phyloP scores from a whole-genome alignment of 345 rosid genomes.

The Eucalyptus sp. region DNA sequence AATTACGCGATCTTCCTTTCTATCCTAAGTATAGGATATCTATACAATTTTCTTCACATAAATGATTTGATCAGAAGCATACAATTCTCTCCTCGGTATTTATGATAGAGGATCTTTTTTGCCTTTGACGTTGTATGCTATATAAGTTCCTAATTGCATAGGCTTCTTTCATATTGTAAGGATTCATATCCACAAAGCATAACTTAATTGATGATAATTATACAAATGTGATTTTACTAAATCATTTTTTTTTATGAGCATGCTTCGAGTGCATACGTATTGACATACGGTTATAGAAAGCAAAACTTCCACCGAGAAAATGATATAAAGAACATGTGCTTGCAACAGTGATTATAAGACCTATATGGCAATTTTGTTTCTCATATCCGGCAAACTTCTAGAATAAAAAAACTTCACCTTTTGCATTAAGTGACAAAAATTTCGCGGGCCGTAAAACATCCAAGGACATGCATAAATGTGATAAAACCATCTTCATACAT shows the following conservation, averaged over 20 bases:
- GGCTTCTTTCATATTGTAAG: background rate
- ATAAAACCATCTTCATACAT: background rate
- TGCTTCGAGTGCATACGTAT: background rate
- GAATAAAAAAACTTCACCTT: background rate
- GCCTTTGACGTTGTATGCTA: background rate
- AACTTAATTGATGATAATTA: background rate
- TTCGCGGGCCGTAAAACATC: background rate
- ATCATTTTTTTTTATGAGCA: background rate
- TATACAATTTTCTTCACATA: background rate
- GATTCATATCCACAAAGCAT: background rate
- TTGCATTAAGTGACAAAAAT: background rate
- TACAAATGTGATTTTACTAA: background rate
- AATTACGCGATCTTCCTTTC: background rate
- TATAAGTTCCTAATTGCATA: background rate
- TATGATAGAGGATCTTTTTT: background rate
- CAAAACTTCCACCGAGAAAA: background rate
- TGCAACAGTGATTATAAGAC: background rate
- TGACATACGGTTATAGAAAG: background rate
- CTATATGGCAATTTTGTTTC: background rate
- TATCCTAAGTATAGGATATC: background rate
- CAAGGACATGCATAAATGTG: background rate
- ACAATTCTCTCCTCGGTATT: too few relatives aligned
- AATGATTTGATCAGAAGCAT: background rate
- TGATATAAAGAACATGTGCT: fast-evolving
- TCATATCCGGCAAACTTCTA: background rate